Conservation (phyloP, 2,329 filamentous ascomycete genomes). For the Fusarium veterinarium region DNA sequence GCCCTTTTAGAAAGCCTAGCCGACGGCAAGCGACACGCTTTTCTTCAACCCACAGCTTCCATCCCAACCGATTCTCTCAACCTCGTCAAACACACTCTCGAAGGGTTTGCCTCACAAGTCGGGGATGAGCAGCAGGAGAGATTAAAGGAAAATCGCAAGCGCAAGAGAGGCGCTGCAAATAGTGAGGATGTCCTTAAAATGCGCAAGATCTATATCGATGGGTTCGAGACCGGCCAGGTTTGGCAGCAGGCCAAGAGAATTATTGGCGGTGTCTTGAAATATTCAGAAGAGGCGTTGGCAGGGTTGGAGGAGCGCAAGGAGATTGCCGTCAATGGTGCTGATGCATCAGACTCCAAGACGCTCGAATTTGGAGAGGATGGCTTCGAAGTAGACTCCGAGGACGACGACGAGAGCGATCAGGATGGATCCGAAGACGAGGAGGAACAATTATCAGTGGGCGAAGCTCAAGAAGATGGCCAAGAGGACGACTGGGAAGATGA, state of each 20-base stretch:
- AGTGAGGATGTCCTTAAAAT: conserved; percentile 74
- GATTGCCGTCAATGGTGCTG: conserved; percentile 48
- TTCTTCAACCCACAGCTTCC: conserved; percentile 77
- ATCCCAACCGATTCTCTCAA: conserved; percentile 77
- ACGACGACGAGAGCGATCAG: conserved; percentile 45
- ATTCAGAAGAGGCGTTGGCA: conserved; percentile 59
- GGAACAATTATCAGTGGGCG: conserved; percentile 39
- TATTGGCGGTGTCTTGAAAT: conserved; percentile 67
- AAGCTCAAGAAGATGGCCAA: conserved; percentile 38
- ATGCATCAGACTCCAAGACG: conserved; percentile 48
- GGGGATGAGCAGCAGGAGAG: conserved; percentile 77
- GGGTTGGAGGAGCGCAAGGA: conserved; percentile 66
- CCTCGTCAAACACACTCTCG: conserved; percentile 83
- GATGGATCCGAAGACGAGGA: conserved; percentile 48
- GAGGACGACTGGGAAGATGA: conserved; percentile 52
- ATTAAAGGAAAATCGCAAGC: conserved; percentile 78
- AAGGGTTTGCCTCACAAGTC: conserved; percentile 79
- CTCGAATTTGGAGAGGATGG: conserved; percentile 47
- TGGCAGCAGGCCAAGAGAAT: conserved; percentile 94
- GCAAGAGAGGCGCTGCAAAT: conserved; percentile 72
- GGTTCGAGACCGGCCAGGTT: conserved; percentile 88
- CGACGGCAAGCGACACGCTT: conserved; percentile 73
- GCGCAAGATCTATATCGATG: conserved; percentile 85
- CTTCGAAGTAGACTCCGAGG: conserved; percentile 47
- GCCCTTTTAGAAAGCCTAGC: conserved; percentile 68